Conservation (phyloP, 371 early-diverging fungal species). For the Thermomucor indicae-seudaticae region DNA sequence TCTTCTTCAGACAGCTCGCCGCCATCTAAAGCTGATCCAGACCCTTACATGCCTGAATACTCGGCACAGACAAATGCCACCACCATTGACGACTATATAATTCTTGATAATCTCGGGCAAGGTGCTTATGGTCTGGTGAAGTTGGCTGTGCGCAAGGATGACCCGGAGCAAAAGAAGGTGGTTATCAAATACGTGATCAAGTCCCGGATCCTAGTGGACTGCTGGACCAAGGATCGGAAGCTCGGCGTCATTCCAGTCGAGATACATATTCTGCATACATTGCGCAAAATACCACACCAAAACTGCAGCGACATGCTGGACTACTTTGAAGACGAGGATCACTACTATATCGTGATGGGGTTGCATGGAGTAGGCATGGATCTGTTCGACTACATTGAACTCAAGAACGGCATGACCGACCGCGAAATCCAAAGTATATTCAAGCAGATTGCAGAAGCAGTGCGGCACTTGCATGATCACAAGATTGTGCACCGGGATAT, state of each 20-base stretch:
- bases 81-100: conserved; percentile 58
- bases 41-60: conserved; percentile 15
- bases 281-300: conserved; percentile 56
- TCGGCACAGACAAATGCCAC: conserved; percentile 44
- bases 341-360: conserved; percentile 69
- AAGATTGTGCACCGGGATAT: conserved; percentile 78
- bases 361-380: conserved; percentile 65
- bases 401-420: conserved; percentile 54
- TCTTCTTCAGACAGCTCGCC: neutral
- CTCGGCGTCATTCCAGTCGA: conserved; percentile 68
- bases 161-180: conserved; percentile 41
- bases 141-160: conserved; percentile 33
- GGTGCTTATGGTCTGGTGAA: conserved; percentile 74
- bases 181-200: conserved; percentile 80
- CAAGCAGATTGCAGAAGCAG: conserved; percentile 57
- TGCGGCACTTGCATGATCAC: conserved; percentile 63
- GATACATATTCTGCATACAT: conserved; percentile 63
- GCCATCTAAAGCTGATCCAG: neutral
- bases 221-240: conserved; percentile 64
- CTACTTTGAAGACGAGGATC: conserved; percentile 64
- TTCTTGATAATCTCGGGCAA: conserved; percentile 61
- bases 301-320: conserved; percentile 62
- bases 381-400: conserved; percentile 73
- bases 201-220: conserved; percentile 65
- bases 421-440: conserved; percentile 56